These are phyloP conservation scores for Xylaria sp. DNA, from an alignment of 2,329 filamentous ascomycete genomes.

Conservation along the genomic window DNA sequence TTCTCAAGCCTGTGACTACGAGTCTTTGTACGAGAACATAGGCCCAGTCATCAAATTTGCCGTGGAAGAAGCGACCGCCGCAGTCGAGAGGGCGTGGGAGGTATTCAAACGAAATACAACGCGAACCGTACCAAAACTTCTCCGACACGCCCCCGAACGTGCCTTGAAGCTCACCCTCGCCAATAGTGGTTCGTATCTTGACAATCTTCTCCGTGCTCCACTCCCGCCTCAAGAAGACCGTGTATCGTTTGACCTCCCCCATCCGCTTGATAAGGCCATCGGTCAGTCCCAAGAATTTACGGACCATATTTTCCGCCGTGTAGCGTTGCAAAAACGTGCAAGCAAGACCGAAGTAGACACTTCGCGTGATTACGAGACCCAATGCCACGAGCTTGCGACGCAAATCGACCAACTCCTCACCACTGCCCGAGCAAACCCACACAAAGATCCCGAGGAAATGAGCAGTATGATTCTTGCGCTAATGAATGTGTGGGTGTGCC, in stretches of 20 bases:
- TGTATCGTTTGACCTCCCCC: conserved; percentile 18
- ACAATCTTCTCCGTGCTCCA: conserved; percentile 13
- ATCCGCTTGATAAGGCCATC: conserved; percentile 21
- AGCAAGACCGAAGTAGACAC: background rate
- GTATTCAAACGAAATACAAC: conserved; percentile 35
- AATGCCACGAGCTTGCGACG: conserved; percentile 27
- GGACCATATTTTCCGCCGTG: conserved; percentile 17
- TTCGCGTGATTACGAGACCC: background rate
- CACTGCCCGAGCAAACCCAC: conserved; percentile 35
- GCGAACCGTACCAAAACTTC: conserved; percentile 40
- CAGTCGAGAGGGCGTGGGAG: conserved; percentile 36
- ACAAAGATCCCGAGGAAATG: conserved; percentile 42
- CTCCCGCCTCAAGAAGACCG: background rate
- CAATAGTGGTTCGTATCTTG: conserved; percentile 37
- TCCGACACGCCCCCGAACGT: conserved; percentile 29
- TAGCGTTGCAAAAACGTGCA: conserved; percentile 13
- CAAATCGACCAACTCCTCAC: conserved; percentile 35
- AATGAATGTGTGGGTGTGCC: conserved; percentile 52
- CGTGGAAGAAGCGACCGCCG: conserved; percentile 21
- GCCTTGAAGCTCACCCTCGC: conserved; percentile 36
- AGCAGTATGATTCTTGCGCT: conserved; percentile 49
- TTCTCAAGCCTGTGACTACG: conserved; percentile 18
- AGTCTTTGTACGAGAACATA: background rate
- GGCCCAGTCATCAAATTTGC: background rate
- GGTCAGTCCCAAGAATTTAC: conserved; percentile 25